Conservation (phyloP, 768 basidiomycete genomes). For the Termitomyces sp. region DNA sequence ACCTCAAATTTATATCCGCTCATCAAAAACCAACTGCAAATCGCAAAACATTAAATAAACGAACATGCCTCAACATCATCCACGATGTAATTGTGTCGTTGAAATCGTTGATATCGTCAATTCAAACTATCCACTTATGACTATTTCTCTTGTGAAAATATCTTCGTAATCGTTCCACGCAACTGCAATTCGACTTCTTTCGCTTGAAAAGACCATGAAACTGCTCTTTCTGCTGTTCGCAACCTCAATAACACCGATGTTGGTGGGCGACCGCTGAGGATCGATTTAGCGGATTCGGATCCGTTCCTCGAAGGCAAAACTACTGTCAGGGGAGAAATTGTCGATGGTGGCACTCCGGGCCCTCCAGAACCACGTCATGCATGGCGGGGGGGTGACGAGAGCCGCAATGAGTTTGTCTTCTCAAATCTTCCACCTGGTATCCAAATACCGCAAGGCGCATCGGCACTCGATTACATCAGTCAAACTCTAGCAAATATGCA, state of each 20-base stretch:
- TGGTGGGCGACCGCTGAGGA: slow-evolving; percentile 86
- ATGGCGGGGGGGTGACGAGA: slow-evolving; percentile 41
- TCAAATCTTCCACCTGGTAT: slow-evolving; percentile 70
- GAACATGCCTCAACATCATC: background rate
- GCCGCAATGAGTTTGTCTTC: slow-evolving; percentile 50
- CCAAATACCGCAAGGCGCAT: slow-evolving; percentile 63
- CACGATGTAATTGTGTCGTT: background rate
- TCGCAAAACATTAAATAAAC: background rate
- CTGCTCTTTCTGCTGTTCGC: slow-evolving; percentile 90
- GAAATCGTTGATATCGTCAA: background rate
- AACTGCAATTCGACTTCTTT: slow-evolving; percentile 8
- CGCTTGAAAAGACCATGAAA: slow-evolving; percentile 76
- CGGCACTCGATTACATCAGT: slow-evolving; percentile 77
- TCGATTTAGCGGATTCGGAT: slow-evolving; percentile 92
- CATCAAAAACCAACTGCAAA: background rate
- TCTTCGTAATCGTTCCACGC: slow-evolving; percentile 1
- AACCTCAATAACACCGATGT: slow-evolving; percentile 93
- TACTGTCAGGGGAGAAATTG: slow-evolving; percentile 75
- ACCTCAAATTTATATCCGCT: background rate
- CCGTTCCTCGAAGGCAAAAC: slow-evolving; percentile 90
- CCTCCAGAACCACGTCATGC: slow-evolving; percentile 49
- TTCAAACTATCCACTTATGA: background rate
- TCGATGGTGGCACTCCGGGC: slow-evolving; percentile 60
- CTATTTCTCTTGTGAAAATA: background rate
- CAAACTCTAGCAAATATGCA: slow-evolving; percentile 80